Evolutionary conservation across 306 rosid genomes (phyloP).

Genomic region (Malus sieversii): DNA sequence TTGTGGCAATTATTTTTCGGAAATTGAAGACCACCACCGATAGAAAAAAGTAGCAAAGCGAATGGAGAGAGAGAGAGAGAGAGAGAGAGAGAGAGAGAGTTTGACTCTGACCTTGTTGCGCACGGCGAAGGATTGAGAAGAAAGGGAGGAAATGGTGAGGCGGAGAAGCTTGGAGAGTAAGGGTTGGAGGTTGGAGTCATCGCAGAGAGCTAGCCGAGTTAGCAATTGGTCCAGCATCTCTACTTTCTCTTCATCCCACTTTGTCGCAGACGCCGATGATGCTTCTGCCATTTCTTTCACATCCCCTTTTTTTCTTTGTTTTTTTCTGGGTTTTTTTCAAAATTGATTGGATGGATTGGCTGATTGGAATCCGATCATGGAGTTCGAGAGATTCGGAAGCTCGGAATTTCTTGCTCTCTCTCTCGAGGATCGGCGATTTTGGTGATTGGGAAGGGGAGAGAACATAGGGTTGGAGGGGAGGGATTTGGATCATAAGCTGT

Average conservation of each 20-base stretch:
- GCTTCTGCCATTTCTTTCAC: constrained; percentile 60
- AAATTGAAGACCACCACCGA: not conserved
- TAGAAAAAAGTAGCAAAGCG: not conserved
- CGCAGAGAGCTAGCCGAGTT: constrained; percentile 86
- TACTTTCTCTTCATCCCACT: constrained; percentile 55
- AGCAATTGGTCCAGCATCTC: constrained; percentile 84
- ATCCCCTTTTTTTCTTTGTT: no score
- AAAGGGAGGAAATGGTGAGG: constrained; percentile 65
- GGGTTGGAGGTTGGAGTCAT: constrained; percentile 75
- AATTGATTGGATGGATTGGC: no score
- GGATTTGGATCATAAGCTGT: no score
- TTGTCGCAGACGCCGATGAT: constrained; percentile 33
- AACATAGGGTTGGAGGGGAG: no score
- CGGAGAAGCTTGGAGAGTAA: constrained; percentile 84
- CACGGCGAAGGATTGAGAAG: constrained; percentile 52
- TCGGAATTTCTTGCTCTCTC: no score
- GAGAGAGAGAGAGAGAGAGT: not conserved
- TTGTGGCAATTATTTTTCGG: not conserved
- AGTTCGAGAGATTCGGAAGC: no score
- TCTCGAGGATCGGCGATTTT: no score
- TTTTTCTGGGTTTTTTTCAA: no score
- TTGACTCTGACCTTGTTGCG: constrained; percentile 58
- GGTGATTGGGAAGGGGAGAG: no score
- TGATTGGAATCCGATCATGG: no score
- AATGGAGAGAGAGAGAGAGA: not conserved